Percentiles rank a stretch among this genome's conserved stretches.
Evolutionary conservation across 75 land plant genomes (phyloP).

Genomic region (Sequoia sempervirens): DNA sequence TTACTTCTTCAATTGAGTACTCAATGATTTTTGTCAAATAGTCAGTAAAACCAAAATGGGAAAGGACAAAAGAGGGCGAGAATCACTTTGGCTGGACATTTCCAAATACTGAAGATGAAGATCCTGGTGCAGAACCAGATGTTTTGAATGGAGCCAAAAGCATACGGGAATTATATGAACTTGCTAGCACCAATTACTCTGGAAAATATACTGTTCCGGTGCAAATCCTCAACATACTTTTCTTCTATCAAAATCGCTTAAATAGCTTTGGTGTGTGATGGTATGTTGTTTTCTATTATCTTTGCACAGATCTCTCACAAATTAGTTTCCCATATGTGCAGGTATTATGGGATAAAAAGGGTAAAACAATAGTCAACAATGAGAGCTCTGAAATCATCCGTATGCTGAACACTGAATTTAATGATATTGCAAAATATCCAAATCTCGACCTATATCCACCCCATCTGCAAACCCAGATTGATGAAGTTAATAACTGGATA

Average conservation of each 20-base stretch:
- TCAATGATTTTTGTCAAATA: constrained; percentile 15
- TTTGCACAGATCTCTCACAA: neutral
- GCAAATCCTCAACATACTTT: neutral
- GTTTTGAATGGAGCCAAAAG: constrained; percentile 55
- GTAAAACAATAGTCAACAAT: constrained; percentile 74
- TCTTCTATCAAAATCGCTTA: neutral
- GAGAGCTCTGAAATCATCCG: constrained; percentile 85
- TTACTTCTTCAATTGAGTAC: constrained; percentile 1
- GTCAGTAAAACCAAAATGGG: constrained; percentile 76
- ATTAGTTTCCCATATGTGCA: constrained; percentile 11
- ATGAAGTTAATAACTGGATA: constrained; percentile 72
- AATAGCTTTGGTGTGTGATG: neutral
- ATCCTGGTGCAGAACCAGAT: constrained; percentile 68
- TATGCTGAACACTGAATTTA: constrained; percentile 85
- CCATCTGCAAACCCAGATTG: constrained; percentile 48
- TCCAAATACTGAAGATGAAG: constrained; percentile 52
- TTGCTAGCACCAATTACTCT: constrained; percentile 57
- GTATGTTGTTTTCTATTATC: neutral
- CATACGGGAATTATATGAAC: constrained; percentile 72
- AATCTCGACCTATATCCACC: constrained; percentile 65
- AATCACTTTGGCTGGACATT: constrained; percentile 87
- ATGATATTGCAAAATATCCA: constrained; percentile 67
- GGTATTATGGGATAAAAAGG: constrained; percentile 90
- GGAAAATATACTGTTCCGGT: constrained; percentile 83
- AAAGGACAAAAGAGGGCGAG: constrained; percentile 66